These are phyloP conservation scores for Fusarium austroafricanum DNA, from an alignment of 2,329 filamentous ascomycete species.

Conservation along the genomic window DNA sequence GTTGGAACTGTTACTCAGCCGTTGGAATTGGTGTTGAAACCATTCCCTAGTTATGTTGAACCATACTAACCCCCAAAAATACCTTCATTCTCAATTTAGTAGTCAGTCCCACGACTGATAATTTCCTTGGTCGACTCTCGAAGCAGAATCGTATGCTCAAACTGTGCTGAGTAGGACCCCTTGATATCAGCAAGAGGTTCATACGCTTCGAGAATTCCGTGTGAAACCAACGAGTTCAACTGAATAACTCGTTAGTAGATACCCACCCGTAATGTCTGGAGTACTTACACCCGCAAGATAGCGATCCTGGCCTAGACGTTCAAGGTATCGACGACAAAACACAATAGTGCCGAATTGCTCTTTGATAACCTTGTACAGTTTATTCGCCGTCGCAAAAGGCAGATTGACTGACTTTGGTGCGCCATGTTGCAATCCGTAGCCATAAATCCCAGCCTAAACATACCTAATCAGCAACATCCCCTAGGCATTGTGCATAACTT, in stretches of 20 bases:
- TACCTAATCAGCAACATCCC: background rate
- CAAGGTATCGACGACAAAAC: conserved; percentile 71
- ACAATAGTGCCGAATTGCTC: conserved; percentile 72
- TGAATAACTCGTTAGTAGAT: conserved; percentile 45
- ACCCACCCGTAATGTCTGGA: accelerated
- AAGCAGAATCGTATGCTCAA: conserved; percentile 67
- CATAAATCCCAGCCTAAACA: conserved; percentile 60
- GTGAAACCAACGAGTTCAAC: conserved; percentile 67
- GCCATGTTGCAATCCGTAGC: conserved; percentile 59
- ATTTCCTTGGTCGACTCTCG: conserved; percentile 61
- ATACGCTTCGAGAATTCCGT: conserved; percentile 68
- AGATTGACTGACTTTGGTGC: conserved; percentile 51
- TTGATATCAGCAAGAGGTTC: conserved; percentile 66
- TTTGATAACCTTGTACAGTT: conserved; percentile 67
- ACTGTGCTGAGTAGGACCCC: conserved; percentile 73
- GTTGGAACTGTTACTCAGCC: conserved; percentile 14
- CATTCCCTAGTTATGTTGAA: conserved; percentile 26
- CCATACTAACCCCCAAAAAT: background rate
- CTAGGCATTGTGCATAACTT: conserved; percentile 24
- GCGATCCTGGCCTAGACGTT: conserved; percentile 69
- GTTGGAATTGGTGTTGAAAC: conserved; percentile 14
- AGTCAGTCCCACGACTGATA: conserved; percentile 64
- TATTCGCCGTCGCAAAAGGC: conserved; percentile 65
- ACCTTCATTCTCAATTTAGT: conserved; percentile 47
- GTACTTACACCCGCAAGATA: conserved; percentile 67